These are phyloP conservation scores for Coniochaeta prunicola DNA, from an alignment of 2,329 filamentous ascomycete species.

Conservation along the genomic window DNA sequence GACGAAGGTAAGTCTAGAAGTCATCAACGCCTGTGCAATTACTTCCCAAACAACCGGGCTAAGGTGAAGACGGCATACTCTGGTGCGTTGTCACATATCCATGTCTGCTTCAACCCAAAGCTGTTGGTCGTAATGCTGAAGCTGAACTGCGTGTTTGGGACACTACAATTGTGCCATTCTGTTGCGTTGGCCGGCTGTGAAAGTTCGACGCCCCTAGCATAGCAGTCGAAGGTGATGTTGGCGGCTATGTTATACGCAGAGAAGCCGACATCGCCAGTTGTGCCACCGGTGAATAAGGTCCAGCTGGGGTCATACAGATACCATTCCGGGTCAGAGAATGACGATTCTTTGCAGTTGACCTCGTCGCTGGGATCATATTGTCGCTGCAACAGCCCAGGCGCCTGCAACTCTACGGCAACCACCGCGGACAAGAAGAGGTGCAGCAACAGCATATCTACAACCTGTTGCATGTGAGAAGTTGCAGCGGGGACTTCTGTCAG, in stretches of 20 bases:
- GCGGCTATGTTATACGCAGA: slow-evolving; percentile 9
- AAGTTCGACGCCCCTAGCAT: slow-evolving; percentile 10
- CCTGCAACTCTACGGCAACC: background rate
- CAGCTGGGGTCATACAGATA: slow-evolving; percentile 9
- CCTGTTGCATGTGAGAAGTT: background rate
- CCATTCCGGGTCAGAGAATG: slow-evolving; percentile 10
- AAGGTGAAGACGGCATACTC: slow-evolving; percentile 3
- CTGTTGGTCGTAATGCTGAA: slow-evolving; percentile 7
- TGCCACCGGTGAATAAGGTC: slow-evolving; percentile 7
- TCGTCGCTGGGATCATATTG: slow-evolving; percentile 2
- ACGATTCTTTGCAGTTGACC: slow-evolving; percentile 8
- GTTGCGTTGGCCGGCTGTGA: slow-evolving; percentile 5
- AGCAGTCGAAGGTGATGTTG: slow-evolving; percentile 7
- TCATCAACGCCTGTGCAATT: background rate
- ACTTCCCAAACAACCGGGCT: background rate
- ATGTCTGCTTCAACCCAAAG: slow-evolving; percentile 7
- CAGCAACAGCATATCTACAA: background rate
- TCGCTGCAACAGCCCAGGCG: background rate
- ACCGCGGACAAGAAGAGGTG: background rate
- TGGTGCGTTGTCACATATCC: slow-evolving; percentile 9
- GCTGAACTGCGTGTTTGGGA: slow-evolving; percentile 10
- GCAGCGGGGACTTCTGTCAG: background rate
- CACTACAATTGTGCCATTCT: slow-evolving; percentile 12
- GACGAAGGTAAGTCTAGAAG: background rate
- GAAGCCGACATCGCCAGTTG: slow-evolving; percentile 11